A percentile compares a stretch with the other conserved stretches of the same genome.
phyloP scores from a whole-genome alignment of 2,329 filamentous ascomycete species.

The Anthostomella pinea region DNA sequence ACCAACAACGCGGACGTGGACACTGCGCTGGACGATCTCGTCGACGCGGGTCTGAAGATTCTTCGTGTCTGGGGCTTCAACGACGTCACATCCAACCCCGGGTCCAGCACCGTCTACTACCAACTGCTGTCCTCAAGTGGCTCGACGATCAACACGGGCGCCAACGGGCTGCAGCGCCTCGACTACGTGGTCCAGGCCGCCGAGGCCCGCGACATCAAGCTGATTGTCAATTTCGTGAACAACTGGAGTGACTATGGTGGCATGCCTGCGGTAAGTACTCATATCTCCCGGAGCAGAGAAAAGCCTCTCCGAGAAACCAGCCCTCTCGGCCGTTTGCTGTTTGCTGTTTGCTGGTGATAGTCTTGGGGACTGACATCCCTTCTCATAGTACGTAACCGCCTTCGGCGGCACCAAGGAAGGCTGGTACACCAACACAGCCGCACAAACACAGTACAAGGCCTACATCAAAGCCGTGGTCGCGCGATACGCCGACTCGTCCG shows the following conservation, averaged over 20 bases:
- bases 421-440: conserved; percentile 55
- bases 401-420: conserved; percentile 52
- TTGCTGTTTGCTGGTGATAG: too few species aligned
- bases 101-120: conserved; percentile 45
- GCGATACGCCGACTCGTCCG: conserved; percentile 45
- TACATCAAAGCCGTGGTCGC: conserved; percentile 49
- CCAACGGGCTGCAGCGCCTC: conserved; percentile 60
- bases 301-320: too few species aligned
- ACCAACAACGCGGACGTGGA: conserved; percentile 54
- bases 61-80: conserved; percentile 61
- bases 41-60: conserved; percentile 52
- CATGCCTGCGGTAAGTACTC: conserved; percentile 45
- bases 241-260: conserved; percentile 69
- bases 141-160: conserved; percentile 60
- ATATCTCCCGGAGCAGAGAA: too few species aligned
- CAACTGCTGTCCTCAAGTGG: conserved; percentile 49
- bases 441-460: conserved; percentile 53
- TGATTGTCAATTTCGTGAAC: conserved; percentile 66
- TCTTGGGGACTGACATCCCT: too few species aligned
- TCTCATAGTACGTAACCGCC: conserved; percentile 52
- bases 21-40: conserved; percentile 45
- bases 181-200: conserved; percentile 62
- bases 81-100: conserved; percentile 46
- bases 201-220: conserved; percentile 57
- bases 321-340: too few species aligned